Evolutionary conservation across 352 stramenopile species (phyloP), one percentile per base, ranked within the genome.

Genomic region (Pythium monospermum): DNA sequence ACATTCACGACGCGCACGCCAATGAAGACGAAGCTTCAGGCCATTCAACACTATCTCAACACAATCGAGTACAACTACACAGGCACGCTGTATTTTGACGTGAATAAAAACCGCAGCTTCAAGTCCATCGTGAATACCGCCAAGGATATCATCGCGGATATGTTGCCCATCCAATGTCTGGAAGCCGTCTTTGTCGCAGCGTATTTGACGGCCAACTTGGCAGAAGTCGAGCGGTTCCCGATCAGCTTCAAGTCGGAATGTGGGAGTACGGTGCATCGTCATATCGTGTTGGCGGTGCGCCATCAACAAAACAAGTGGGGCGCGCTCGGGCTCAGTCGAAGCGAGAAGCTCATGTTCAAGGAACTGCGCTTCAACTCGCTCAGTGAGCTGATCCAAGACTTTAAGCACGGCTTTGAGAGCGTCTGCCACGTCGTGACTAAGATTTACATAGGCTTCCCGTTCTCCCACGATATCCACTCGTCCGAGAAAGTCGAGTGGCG

Each of bases 1-100:
- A 46, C 65, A 15, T 76, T 84, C 35, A 73, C 66, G 2, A 51
- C 64, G 2, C 87, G 85, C 27, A 71, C 67, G 38, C 37, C 73
- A 8, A 87, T 89, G 37, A 86, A 83, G 44, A 76, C 51, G 10
- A 78, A 64, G 6, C 49, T 91, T 2, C 23, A 68, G 8, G 58
- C 64, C 35, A 83, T 91, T 21, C 80, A 94, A 62, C 58, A 71
- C 45, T 69, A 85, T 39, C 76, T 94, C 37, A 82, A 59, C 41
- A 69, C 73, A 16, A 67, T 93, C 33, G 80, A 93, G 73, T 88
- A 67, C 64, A 96, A 95, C 66, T 93, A 95, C 70, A 95, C 84
- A 1, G 83, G 83, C 19, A 87, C 66, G 11, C 42, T 87, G 13
- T 95, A 94, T 54, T 96, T 94, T 44, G 73, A 89, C 35, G 71